Evolutionary conservation across 768 basidiomycete species (phyloP).

Genomic region (Macrolepiota dolichaula): DNA sequence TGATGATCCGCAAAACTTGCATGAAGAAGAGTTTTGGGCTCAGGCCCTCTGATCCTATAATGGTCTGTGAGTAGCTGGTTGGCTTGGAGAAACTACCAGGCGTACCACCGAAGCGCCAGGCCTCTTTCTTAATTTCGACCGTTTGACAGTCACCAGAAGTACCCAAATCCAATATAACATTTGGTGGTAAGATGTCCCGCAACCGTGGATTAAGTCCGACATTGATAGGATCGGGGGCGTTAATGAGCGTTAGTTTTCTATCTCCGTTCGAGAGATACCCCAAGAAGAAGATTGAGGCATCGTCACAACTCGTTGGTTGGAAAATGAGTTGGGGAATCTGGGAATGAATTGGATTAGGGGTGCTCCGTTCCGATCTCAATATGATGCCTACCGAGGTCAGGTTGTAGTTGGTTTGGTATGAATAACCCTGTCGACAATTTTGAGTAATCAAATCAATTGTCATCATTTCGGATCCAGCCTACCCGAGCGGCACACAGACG

Average conservation of each 20-base stretch:
- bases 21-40: constrained; percentile 55
- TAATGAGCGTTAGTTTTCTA: constrained; percentile 46
- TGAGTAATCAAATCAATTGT: constrained; percentile 3
- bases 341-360: constrained; percentile 15
- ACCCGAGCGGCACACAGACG: constrained; percentile 58
- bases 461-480: constrained; percentile 18
- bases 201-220: constrained; percentile 36
- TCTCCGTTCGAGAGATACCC: constrained; percentile 63
- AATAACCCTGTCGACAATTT: constrained; percentile 52
- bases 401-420: constrained; percentile 63
- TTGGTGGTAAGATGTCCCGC: constrained; percentile 32
- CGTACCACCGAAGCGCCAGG: constrained; percentile 22
- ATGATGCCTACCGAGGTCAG: constrained; percentile 41
- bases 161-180: constrained; percentile 33
- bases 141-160: constrained; percentile 50
- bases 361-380: neutral
- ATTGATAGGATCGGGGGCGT: constrained; percentile 41
- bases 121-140: constrained; percentile 49
- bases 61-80: neutral
- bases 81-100: neutral
- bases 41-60: constrained; percentile 30
- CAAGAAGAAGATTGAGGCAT: constrained; percentile 55
- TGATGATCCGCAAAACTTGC: constrained; percentile 59
- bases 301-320: constrained; percentile 46
- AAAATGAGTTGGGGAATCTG: constrained; percentile 70